Evolutionary conservation across 2,329 filamentous ascomycete genomes (phyloP), one percentile per base, ranked within the genome.

Genomic region (Fusarium solani-melongenae): DNA sequence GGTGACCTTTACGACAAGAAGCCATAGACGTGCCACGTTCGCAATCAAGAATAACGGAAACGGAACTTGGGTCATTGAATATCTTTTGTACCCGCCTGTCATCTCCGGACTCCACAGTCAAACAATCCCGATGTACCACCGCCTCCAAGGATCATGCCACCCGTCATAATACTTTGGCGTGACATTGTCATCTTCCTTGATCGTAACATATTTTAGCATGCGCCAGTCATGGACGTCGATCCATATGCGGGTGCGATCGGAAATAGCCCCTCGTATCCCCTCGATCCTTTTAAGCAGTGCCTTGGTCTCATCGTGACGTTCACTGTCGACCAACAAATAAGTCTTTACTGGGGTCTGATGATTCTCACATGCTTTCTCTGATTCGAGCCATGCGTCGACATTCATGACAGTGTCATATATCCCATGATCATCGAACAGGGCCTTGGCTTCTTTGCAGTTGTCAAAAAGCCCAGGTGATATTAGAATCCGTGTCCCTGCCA

Each of bases 1-100:
- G 77, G 87, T 10, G 83, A 86, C 24, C 69, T 92, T 74, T 92
- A 92, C 76, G 80, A 84, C 34, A 82, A 86, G 24, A 80, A 84
- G 62, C 71, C 76, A 34, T 70, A 77, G 49, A 15, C 14, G 53
- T 29, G 63, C 27, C 46, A 68, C 15, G 7, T 10, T 15, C 51
- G 51, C 8, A 36, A n/a, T 56, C 22, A 22, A 31, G 5, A 38
- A 59, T 4, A 44, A 22, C 29, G 20, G 17, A 24, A 9, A 59
- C 7, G 17, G 20, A 41, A 34, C 55, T 24, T 39, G 41, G 57
- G 8, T 57, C 29, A 64, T 29, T 38, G 14, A 33, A 24, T 14
- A 27, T 53, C n/a, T 57, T 24, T 24, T 27, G n/a, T 39, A 24
- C 5, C n/a, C 15, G 38, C 57, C 24, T 58, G 31, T 55, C 61